Base-by-base conservation (phyloP, 2,329 filamentous ascomycete species). In the Anisogramma anomala region DNA sequence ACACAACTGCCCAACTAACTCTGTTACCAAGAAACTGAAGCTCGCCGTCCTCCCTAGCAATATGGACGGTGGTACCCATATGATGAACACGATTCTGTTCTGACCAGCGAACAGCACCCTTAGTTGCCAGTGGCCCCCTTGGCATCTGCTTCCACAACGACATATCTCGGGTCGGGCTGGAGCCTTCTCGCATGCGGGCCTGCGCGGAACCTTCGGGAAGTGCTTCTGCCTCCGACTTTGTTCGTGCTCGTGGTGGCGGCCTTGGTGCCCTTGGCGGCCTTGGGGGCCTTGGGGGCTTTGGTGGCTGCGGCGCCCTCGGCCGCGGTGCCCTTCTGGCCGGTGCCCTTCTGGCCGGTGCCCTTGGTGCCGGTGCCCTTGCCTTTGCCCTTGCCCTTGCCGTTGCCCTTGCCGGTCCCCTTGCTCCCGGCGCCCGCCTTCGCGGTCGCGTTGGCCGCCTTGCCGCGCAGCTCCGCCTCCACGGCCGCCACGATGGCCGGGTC, bases 401-500 rank as follows among this genome's bases (percentile, higher is more conserved):
- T 41, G n/a, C 33, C 15, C 2, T 28, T 28, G n/a, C n/a, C n/a
- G n/a, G n/a, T n/a, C n/a, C n/a, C n/a, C n/a, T n/a, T n/a, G n/a
- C 13, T 15, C 7, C 25, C 41, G 5, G 19, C 30, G 6, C 19
- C 42, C 6, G 33, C 15, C 14, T 22, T 14, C 6, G 13, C 18
- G 3, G 33, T 30, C 5, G n/a, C n/a, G n/a, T n/a, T n/a, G n/a
- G n/a, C n/a, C n/a, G n/a, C n/a, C n/a, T n/a, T n/a, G 41, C 31
- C 26, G 26, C 22, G n/a, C 11, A 46, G 8, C 28, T 46, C 44
- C 1, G 26, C 11, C 13, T 32, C 18, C 14, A 23, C 27, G 10
- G 19, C n/a, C 33, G 43, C 15, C 3, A 22, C 31, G 17, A 46
- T 36, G 10, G 33, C 26, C 7, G 34, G n/a, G 13, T 47, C 45